Evolutionary conservation across 2,329 filamentous ascomycete species (phyloP).

Genomic region (Pseudogymnoascus sp.): DNA sequence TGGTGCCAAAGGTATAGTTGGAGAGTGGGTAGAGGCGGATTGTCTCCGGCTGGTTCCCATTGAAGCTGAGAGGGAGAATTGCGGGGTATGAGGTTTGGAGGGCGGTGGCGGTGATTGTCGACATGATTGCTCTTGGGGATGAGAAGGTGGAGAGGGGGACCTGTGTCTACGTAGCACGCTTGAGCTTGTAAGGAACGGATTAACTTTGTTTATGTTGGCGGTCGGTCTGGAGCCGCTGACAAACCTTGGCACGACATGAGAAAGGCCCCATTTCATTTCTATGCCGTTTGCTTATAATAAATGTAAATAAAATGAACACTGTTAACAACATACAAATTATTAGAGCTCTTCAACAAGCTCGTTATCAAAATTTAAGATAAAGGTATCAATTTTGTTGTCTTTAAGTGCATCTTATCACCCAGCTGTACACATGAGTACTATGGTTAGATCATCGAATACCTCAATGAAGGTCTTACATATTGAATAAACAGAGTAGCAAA

Average conservation of each 20-base stretch:
- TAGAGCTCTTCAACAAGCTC: neutral
- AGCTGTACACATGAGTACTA: neutral
- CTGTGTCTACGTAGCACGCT: neutral
- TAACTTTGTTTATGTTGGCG: neutral
- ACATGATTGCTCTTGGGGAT: conserved; percentile 47
- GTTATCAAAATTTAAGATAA: neutral
- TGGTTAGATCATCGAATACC: neutral
- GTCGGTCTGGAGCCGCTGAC: neutral
- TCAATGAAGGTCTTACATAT: neutral
- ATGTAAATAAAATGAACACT: neutral
- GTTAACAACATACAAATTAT: neutral
- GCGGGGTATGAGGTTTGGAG: conserved; percentile 74
- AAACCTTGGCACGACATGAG: neutral
- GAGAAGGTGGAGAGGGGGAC: conserved; percentile 6
- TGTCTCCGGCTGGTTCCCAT: conserved; percentile 78
- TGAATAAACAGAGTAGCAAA: neutral
- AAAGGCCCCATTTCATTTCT: neutral
- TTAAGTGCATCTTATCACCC: neutral
- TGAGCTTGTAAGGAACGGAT: conserved; percentile 6
- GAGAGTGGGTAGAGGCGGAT: conserved; percentile 90
- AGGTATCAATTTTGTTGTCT: neutral
- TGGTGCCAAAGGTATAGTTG: conserved; percentile 98
- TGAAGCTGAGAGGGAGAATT: conserved; percentile 73
- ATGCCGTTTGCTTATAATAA: neutral
- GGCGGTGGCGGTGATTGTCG: conserved; percentile 68